phyloP scores from a whole-genome alignment of 2,329 filamentous ascomycete species.

The Coniella lustricola region DNA sequence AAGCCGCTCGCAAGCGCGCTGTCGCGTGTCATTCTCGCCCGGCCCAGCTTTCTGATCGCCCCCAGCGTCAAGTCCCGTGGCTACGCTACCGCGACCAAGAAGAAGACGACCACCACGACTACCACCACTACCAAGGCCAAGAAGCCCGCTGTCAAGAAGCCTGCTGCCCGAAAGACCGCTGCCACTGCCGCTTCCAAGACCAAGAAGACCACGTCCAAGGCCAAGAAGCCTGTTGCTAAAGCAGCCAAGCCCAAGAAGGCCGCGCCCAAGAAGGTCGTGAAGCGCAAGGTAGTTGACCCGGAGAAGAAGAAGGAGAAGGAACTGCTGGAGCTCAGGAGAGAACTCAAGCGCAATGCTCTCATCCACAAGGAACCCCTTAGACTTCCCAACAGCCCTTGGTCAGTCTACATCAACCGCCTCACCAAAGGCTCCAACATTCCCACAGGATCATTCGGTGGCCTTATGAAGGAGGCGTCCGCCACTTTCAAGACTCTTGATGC shows the following conservation, averaged over 20 bases:
- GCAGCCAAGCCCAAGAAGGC: constrained; percentile 16
- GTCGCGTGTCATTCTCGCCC: constrained; percentile 11
- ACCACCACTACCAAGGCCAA: constrained; percentile 18
- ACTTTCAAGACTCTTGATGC: constrained; percentile 34
- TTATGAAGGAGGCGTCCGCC: constrained; percentile 23
- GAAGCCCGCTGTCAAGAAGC: constrained; percentile 19
- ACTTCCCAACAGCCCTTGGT: constrained; percentile 29
- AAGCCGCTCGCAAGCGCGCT: constrained; percentile 4
- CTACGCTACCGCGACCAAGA: constrained; percentile 17
- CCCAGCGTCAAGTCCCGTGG: constrained; percentile 15
- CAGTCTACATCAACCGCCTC: constrained; percentile 29
- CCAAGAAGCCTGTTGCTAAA: constrained; percentile 15
- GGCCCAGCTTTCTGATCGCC: constrained; percentile 10
- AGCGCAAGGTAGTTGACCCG: constrained; percentile 28
- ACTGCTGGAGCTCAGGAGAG: constrained; percentile 24
- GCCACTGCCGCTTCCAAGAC: constrained; percentile 17
- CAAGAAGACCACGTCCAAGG: constrained; percentile 19
- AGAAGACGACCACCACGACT: constrained; percentile 5
- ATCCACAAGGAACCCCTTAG: constrained; percentile 29
- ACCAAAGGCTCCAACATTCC: constrained; percentile 20
- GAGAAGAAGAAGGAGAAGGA: constrained; percentile 31
- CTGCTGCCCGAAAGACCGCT: constrained; percentile 17
- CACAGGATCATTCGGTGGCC: constrained; percentile 6
- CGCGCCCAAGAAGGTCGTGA: constrained; percentile 20
- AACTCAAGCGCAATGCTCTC: constrained; percentile 36